These are phyloP conservation scores for Sisymbrium irio DNA, from an alignment of 345 rosid species.

Conservation along the genomic window DNA sequence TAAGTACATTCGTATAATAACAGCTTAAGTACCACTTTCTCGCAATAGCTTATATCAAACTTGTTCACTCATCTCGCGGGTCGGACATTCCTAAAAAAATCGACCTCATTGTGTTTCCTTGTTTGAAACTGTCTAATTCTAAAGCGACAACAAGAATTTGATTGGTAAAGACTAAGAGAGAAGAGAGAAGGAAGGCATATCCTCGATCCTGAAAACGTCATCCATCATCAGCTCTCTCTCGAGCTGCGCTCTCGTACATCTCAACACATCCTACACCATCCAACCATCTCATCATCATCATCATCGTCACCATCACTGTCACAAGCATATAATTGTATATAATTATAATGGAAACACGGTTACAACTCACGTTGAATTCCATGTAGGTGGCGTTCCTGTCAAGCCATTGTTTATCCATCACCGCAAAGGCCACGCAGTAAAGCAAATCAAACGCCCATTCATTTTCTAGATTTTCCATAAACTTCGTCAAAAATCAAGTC, in stretches of 20 bases:
- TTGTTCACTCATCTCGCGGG: neutral
- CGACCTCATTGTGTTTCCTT: neutral
- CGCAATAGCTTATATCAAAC: neutral
- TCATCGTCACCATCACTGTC: neutral
- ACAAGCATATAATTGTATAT: neutral
- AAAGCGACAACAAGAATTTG: constrained; percentile 4
- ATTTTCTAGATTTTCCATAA: constrained; percentile 47
- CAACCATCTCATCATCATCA: neutral
- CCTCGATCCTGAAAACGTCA: constrained; percentile 71
- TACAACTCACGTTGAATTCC: constrained; percentile 81
- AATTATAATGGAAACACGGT: neutral
- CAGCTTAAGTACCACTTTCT: neutral
- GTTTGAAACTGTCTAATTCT: neutral
- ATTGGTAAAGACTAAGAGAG: constrained; percentile 35
- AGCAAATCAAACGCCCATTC: constrained; percentile 96
- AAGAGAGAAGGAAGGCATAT: constrained; percentile 84
- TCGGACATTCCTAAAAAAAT: neutral
- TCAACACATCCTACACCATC: constrained; percentile 63
- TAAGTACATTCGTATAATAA: neutral
- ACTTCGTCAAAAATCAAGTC: neutral
- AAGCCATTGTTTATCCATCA: constrained; percentile 97
- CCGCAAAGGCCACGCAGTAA: constrained; percentile 77
- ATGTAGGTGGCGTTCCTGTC: constrained; percentile 86
- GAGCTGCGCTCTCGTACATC: constrained; percentile 65
- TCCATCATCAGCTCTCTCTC: constrained; percentile 89